phyloP scores from a whole-genome alignment of 768 basidiomycete species.

The Lactifluus volemus region DNA sequence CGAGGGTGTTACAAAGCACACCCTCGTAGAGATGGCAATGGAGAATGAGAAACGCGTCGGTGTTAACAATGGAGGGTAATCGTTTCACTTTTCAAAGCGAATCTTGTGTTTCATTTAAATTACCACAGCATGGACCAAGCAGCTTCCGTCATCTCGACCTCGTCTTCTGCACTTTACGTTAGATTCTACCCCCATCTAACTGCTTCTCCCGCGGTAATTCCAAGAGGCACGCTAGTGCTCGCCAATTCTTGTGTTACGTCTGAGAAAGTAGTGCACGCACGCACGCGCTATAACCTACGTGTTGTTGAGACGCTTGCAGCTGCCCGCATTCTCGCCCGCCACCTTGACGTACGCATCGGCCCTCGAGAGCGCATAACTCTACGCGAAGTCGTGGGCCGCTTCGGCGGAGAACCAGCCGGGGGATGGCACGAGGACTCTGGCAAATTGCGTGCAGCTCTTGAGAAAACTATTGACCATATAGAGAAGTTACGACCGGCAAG shows the following conservation, averaged over 20 bases:
- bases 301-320: constrained; percentile 86
- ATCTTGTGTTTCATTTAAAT: not conserved
- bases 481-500: constrained; percentile 44
- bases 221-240: constrained; percentile 56
- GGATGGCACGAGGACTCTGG: constrained; percentile 37
- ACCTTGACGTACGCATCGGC: constrained; percentile 37
- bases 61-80: constrained; percentile 73
- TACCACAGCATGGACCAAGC: constrained; percentile 77
- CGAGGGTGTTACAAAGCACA: constrained; percentile 47
- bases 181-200: constrained; percentile 69
- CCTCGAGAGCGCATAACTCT: constrained; percentile 50
- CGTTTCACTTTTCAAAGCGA: not conserved
- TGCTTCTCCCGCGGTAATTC: constrained; percentile 60
- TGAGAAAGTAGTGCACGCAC: constrained; percentile 71
- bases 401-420: constrained; percentile 37
- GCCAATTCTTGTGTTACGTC: constrained; percentile 80
- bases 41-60: constrained; percentile 81
- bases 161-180: constrained; percentile 67
- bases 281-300: constrained; percentile 77
- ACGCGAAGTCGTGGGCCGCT: constrained; percentile 56
- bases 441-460: constrained; percentile 39
- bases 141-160: constrained; percentile 69
- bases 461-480: constrained; percentile 38
- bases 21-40: constrained; percentile 72
- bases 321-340: constrained; percentile 60